Base-by-base conservation (phyloP, 495 filamentous ascomycete species). In the Beverwykella pulmonaria region DNA sequence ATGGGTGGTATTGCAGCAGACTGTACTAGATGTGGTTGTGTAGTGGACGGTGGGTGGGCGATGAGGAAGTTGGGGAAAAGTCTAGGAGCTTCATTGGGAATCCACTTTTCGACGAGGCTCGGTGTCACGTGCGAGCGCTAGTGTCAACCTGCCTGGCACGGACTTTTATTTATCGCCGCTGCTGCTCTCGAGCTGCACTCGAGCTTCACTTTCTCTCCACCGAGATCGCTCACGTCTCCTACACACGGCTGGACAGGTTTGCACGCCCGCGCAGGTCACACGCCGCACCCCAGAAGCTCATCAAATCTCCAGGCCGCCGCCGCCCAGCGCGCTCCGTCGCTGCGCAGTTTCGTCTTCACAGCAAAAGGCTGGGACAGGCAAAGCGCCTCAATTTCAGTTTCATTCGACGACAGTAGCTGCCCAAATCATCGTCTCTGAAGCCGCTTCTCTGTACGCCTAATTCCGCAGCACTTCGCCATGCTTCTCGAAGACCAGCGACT, bases 401-500 rank as follows among this genome's bases (percentile, higher is more conserved):
- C 39, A 44, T n/a, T 25, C n/a, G 36, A 58, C 55, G 23, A 19
- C 17, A n/a, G 39, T 44, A 14, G 9, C 39, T 44, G 39, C 32
- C 32, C 5, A 34, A 5, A 6, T 12, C 32, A 34, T 34, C 12
- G 5, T 34, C 5, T 34, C 12, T 34, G 12, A 34, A 34, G 32
- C 32, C 12, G 8, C 39, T 14, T n/a, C 17, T 44, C 9, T 44
- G 39, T 44, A n/a, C 15, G 17, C 17, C 39, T 44, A n/a, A 10
- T 14, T 10, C 39, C 17, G 3, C 39, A 44, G 39, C 17, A 10
- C 8, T 44, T n/a, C 74, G 84, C 49, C 15, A 94, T 95, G 92
- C 77, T 95, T 63, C 79, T 96, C 57, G 94, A 98, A 81, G 92
- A 97, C 61, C 90, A 97, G 77, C 82, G 94, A 70, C 92, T 90